Conservation (phyloP, 352 stramenopile genomes). For the Pythium apleroticum region DNA sequence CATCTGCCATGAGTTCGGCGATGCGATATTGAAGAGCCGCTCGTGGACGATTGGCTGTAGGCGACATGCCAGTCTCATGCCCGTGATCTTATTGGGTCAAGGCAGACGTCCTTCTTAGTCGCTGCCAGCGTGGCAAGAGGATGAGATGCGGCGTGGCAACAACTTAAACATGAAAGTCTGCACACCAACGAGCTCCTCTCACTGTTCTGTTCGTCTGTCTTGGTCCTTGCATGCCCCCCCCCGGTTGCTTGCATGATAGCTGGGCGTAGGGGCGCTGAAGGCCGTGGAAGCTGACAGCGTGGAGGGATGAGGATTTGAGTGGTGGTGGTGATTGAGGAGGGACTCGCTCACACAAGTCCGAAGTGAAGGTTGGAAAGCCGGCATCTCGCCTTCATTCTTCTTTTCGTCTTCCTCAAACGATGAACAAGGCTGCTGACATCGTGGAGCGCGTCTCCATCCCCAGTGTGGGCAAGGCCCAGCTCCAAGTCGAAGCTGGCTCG, state of each 20-base stretch:
- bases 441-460: constrained; percentile 23
- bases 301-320: background rate
- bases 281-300: background rate
- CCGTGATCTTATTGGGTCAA: constrained; percentile 12
- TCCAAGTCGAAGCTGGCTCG: constrained; percentile 21
- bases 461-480: constrained; percentile 21
- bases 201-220: background rate
- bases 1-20: background rate
- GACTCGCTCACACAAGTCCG: background rate
- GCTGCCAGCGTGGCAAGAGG: background rate
- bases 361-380: constrained; percentile 22
- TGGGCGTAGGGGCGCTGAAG: background rate
- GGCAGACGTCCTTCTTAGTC: constrained; percentile 13
- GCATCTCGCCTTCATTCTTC: constrained; percentile 14
- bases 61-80: constrained; percentile 7
- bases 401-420: constrained; percentile 19
- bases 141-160: background rate
- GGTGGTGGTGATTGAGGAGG: background rate
- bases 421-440: constrained; percentile 29
- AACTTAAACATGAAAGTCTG: background rate
- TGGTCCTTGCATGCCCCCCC: background rate
- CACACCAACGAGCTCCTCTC: too few species aligned
- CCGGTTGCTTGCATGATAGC: background rate
- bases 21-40: constrained; percentile 2
- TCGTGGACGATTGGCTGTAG: constrained; percentile 14